These are phyloP conservation scores for Curvularia verruculosa DNA, from an alignment of 2,329 filamentous ascomycete species.

Conservation along the genomic window DNA sequence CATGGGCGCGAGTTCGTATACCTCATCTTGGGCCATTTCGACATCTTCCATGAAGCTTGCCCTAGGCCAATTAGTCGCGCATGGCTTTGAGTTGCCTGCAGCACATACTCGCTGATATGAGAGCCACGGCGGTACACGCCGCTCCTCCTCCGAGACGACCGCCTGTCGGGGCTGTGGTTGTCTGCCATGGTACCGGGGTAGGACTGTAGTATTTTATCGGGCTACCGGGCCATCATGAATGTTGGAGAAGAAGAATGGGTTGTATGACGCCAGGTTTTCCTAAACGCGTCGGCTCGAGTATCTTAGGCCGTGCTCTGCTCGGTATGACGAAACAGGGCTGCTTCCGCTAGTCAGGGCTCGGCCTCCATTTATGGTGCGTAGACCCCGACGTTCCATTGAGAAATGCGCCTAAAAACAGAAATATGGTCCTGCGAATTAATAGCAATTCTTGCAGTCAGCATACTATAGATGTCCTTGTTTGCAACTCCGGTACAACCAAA, in stretches of 20 bases:
- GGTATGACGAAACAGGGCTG: slow-evolving; percentile 14
- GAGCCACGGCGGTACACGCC: slow-evolving; percentile 69
- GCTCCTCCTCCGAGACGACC: slow-evolving; percentile 41
- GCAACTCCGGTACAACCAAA: not conserved
- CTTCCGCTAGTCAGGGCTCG: slow-evolving; percentile 13
- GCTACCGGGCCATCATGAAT: slow-evolving; percentile 26
- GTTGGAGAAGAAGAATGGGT: not conserved
- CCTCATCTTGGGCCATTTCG: slow-evolving; percentile 98
- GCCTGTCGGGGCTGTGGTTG: slow-evolving; percentile 45
- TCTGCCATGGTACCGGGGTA: slow-evolving; percentile 32
- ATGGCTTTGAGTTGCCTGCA: slow-evolving; percentile 1
- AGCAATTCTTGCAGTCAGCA: not conserved
- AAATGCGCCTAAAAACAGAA: not conserved
- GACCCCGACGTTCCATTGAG: not conserved
- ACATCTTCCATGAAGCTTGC: slow-evolving; percentile 86
- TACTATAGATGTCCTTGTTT: not conserved
- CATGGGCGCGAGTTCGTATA: slow-evolving; percentile 52
- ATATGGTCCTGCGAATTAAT: not conserved
- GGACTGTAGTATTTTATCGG: not conserved
- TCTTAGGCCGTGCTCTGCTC: slow-evolving; percentile 7
- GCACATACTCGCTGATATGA: slow-evolving; percentile 61
- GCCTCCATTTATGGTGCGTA: not conserved
- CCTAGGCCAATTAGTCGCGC: slow-evolving; percentile 22
- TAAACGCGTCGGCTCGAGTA: slow-evolving; percentile 10
- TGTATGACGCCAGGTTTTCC: slow-evolving; percentile 13